Evolutionary conservation across 169 alveolate species (phyloP), one percentile per base, ranked within the genome.

Genomic region (Eimeria falciformis): DNA sequence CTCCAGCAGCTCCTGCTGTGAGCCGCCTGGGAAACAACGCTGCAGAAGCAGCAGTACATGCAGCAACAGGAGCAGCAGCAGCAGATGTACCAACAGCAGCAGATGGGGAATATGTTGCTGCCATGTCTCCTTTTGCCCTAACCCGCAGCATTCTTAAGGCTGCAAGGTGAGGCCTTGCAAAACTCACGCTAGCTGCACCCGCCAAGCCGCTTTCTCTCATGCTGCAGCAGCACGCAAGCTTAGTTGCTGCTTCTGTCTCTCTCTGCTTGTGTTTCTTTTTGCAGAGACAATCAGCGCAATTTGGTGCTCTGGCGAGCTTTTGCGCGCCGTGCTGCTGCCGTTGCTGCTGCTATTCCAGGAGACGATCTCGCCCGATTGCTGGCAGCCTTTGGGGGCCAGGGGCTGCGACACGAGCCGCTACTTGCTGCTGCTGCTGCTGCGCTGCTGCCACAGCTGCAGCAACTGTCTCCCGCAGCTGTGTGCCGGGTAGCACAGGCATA

Each of bases 381-480:
- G 37, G 18, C 75, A 21, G 75, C 75, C 75, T 62, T 62, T 62
- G 75, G 75, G 40, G 23, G 40, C 29, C 18, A 21, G 43, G 75
- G 75, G 18, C 75, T 62, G 17, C 75, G 75, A n/a, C 75, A 62
- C 75, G 40, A 17, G 23, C 29, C 75, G 37, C 29, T 62, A 3
- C 75, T 62, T 9, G 18, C 75, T 21, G 75, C 75, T 21, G 75
- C 75, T 21, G 75, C 75, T 18, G 75, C 37, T 62, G 75, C 75
- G 29, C 75, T 62, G 75, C 40, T 23, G 75, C 75, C 75, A 29
- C 75, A 62, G 75, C 75, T 62, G 75, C 75, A 62, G 5, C 75
- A 21, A 29, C 75, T 62, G 40, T 62, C 75, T 62, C 75, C 75
- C 25, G 75, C 75, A 21, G 75, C 43, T 9, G 75, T 62, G 14